Evolutionary conservation across 108 stramenopile genomes (phyloP).

Genomic region (Nannochloropsis salina): DNA sequence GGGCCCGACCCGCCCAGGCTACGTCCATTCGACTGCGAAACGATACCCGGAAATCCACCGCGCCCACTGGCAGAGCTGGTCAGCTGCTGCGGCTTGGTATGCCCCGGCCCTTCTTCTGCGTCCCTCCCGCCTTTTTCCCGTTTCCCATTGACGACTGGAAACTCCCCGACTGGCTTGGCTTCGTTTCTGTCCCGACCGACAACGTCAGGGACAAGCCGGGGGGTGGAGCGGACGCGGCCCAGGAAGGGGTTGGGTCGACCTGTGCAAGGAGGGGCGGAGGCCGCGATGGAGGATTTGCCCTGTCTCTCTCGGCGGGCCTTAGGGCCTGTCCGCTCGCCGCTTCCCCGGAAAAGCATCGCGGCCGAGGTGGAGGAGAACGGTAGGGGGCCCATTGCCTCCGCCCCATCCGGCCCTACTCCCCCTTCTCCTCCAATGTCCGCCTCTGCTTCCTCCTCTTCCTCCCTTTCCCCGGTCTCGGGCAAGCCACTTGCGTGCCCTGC

Average conservation of each 20-base stretch:
- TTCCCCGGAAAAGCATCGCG: background rate
- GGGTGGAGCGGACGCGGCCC: background rate
- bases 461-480: background rate
- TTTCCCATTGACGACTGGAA: background rate
- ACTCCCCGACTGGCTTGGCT: background rate
- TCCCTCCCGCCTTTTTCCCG: background rate
- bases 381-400: background rate
- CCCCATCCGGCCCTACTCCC: background rate
- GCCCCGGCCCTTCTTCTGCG: background rate
- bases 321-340: background rate
- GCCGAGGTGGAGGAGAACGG: background rate
- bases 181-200: background rate
- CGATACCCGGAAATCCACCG: background rate
- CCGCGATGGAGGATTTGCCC: background rate
- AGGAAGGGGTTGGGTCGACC: background rate
- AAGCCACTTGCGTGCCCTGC: background rate
- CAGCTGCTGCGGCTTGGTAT: background rate
- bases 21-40: background rate
- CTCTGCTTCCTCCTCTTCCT: conserved; percentile 25
- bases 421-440: background rate
- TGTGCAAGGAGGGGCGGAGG: background rate
- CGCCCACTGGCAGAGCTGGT: background rate
- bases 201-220: background rate
- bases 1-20: background rate
- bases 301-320: too few relatives aligned